Base-by-base conservation (phyloP, 192 early-diverging fungal species). In the Lobosporangium transversale region DNA sequence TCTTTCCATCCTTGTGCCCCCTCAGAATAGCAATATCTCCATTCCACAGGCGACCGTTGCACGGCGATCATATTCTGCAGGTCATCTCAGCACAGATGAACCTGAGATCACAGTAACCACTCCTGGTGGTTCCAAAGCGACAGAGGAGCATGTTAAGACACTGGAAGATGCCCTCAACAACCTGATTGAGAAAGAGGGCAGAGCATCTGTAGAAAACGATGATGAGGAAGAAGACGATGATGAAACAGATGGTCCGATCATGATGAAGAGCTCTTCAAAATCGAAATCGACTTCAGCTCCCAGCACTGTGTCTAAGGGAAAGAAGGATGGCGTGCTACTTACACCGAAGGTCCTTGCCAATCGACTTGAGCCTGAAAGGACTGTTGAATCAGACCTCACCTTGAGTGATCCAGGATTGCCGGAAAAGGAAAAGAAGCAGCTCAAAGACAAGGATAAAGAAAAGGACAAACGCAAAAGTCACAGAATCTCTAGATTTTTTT, bases 101-200 rank as follows among this genome's bases (percentile, higher is more conserved):
- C 73, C 65, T 8, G 58, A 61, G 36, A 76, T 76, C 53, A 76
- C 65, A 23, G 62, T 76, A 9, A 76, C 73, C 1, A 67, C 53
- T 18, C 73, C 73, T 15, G 73, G 62, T 15, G 73, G 73, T 47
- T 76, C 73, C 3, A 55, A 60, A 29, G 29, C 64, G 36, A 76
- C 63, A 11, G 64, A 76, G 42, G 65, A 76, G 24, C 73, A 76
- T 62, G 73, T 62, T 36, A 67, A 50, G 59, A 61, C 42, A 1
- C 65, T 76, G 0, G 45, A 76, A 35, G 17, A n/a, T 18, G 73
- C 62, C 2, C 53, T 76, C 17, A 62, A 32, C 44, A 67, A 67
- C 58, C 30, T 76, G 33, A 67, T 76, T 35, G 53, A 66, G 31
- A 43, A 56, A 23, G 64, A 76, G 35, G 24, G 48, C 12, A 52